A percentile compares a stretch with the other conserved stretches of the same genome.
These are phyloP conservation scores for Coffea canephora DNA, from an alignment of 257 asterid genomes.

Conservation along the genomic window DNA sequence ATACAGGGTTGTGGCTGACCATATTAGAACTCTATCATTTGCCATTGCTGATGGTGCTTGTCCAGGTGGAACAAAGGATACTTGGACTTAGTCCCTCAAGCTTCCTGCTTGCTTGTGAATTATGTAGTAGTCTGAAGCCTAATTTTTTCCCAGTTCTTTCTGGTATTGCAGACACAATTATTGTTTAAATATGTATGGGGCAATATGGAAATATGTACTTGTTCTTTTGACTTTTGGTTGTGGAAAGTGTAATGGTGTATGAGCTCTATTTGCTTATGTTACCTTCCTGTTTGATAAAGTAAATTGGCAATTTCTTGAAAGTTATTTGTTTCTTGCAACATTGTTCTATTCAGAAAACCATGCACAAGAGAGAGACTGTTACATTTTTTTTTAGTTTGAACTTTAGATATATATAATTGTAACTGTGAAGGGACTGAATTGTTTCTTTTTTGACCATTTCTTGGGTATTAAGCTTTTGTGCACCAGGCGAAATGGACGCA, in stretches of 20 bases:
- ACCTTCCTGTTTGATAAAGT: background rate
- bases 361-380: background rate
- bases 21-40: constrained; percentile 89
- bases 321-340: background rate
- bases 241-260: background rate
- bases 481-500: background rate
- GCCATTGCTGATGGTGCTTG: constrained; percentile 99
- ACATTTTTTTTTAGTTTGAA: background rate
- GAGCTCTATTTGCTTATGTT: background rate
- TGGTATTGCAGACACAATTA: background rate
- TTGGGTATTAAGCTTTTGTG: background rate
- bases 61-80: constrained; percentile 58
- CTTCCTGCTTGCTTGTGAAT: background rate
- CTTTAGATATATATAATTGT: background rate
- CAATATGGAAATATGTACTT: background rate
- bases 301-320: background rate
- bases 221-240: background rate
- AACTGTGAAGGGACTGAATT: background rate
- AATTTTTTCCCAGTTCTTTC: background rate
- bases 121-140: background rate
- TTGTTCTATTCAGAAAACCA: background rate
- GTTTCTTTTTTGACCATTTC: background rate
- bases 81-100: constrained; percentile 6
- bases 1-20: constrained; percentile 98
- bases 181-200: background rate